Conservation (phyloP, 202 grass and related monocot genomes). For the Dendrocalamus latiflorus region DNA sequence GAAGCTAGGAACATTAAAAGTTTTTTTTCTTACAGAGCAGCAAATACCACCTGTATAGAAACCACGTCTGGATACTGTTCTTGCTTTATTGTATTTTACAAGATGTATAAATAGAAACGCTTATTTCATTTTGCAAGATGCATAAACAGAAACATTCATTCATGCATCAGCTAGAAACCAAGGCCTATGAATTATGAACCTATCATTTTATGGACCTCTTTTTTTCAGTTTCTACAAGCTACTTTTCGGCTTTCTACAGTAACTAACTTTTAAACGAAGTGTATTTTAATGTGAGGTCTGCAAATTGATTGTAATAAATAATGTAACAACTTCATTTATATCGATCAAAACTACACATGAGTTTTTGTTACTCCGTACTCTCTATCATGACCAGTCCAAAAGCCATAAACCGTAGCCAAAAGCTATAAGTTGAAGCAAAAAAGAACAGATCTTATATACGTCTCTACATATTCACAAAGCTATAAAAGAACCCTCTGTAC, state of each 20-base stretch:
- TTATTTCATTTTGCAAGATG: constrained; percentile 5
- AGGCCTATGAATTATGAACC: not conserved
- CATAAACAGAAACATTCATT: not conserved
- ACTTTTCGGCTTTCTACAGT: no score
- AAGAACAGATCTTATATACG: constrained; percentile 13
- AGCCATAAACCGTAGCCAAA: no score
- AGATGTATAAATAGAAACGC: not conserved
- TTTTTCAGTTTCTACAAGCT: no score
- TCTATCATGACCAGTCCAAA: no score
- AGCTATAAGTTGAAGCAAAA: no score
- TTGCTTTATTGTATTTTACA: constrained; percentile 10
- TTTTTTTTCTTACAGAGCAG: not conserved
- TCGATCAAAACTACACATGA: no score
- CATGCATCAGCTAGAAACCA: not conserved
- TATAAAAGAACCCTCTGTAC: constrained; percentile 8
- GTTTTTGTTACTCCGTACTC: no score
- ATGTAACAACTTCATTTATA: no score
- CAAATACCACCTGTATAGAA: not conserved
- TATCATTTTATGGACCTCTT: no score
- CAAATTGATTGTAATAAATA: no score
- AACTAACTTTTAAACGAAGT: no score
- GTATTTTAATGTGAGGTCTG: no score
- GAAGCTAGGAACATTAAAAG: not conserved
- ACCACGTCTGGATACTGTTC: not conserved
- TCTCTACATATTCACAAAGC: constrained; percentile 25